Evolutionary conservation across 352 stramenopile genomes (phyloP).

Genomic region (Pythium insidiosum): DNA sequence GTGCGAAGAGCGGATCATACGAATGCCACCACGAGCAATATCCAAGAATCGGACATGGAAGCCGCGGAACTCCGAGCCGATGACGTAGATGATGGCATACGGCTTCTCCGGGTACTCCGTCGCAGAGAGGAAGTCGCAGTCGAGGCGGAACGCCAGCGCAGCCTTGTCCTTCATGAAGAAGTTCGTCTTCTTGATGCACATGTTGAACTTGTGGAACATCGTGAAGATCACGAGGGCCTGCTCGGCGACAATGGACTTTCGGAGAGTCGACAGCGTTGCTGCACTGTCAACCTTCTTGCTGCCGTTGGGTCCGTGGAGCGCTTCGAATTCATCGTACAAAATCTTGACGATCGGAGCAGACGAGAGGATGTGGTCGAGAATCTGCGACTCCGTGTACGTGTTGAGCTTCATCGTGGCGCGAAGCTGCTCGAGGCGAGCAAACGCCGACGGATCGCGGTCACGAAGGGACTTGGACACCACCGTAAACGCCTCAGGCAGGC

Average conservation of each 20-base stretch:
- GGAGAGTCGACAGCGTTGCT: slow-evolving; percentile 54
- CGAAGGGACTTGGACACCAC: slow-evolving; percentile 74
- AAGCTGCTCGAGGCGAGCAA: slow-evolving; percentile 68
- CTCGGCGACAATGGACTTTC: slow-evolving; percentile 68
- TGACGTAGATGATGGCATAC: slow-evolving; percentile 92
- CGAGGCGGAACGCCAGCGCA: slow-evolving; percentile 63
- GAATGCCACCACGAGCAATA: slow-evolving; percentile 94
- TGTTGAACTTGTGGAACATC: slow-evolving; percentile 82
- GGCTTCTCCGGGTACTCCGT: slow-evolving; percentile 82
- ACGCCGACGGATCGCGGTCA: slow-evolving; percentile 63
- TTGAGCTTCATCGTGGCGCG: slow-evolving; percentile 82
- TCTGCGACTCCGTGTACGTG: slow-evolving; percentile 83
- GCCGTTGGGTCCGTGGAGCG: slow-evolving; percentile 44
- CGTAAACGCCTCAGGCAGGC: slow-evolving; percentile 69
- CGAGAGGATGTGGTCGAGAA: slow-evolving; percentile 79
- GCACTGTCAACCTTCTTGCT: slow-evolving; percentile 30
- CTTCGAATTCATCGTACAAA: slow-evolving; percentile 72
- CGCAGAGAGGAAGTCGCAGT: slow-evolving; percentile 64
- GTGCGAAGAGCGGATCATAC: slow-evolving; percentile 83
- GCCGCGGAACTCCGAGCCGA: slow-evolving; percentile 94
- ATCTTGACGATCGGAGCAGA: slow-evolving; percentile 63
- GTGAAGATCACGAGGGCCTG: slow-evolving; percentile 73
- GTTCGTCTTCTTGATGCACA: slow-evolving; percentile 76
- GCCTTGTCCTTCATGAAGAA: slow-evolving; percentile 80
- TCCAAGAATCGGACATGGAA: slow-evolving; percentile 98